These are phyloP conservation scores for Psilocybe cyanescens DNA, from an alignment of 768 basidiomycete species.

Conservation along the genomic window DNA sequence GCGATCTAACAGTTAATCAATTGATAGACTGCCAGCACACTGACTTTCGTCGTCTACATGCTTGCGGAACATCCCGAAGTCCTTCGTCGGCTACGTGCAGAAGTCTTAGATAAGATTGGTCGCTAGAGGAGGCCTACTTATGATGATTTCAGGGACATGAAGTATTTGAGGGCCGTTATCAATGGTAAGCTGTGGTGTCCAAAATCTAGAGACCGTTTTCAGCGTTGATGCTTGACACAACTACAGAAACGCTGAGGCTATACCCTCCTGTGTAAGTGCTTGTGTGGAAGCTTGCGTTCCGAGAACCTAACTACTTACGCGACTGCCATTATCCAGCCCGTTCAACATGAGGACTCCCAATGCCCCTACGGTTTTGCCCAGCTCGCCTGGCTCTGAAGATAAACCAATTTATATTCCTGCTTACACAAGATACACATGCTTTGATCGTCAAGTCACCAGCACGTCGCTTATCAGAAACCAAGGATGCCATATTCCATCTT, in stretches of 20 bases:
- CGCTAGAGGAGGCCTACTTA: slow-evolving; percentile 39
- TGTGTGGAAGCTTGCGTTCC: too few relatives aligned
- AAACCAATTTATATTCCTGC: slow-evolving; percentile 29
- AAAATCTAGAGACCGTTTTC: background rate
- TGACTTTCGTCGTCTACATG: slow-evolving; percentile 50
- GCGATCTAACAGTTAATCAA: too few relatives aligned
- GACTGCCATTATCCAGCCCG: background rate
- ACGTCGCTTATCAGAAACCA: slow-evolving; percentile 35
- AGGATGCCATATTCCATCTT: slow-evolving; percentile 42
- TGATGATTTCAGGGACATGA: slow-evolving; percentile 52
- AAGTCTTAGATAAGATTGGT: slow-evolving; percentile 44
- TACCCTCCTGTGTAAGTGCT: slow-evolving; percentile 35
- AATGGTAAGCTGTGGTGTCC: slow-evolving; percentile 39
- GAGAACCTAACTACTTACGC: too few relatives aligned
- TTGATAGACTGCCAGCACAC: slow-evolving; percentile 43
- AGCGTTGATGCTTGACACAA: background rate
- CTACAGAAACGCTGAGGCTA: slow-evolving; percentile 45
- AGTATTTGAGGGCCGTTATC: slow-evolving; percentile 34
- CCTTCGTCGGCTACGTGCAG: slow-evolving; percentile 39
- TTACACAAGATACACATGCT: slow-evolving; percentile 41
- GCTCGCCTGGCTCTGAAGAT: slow-evolving; percentile 14
- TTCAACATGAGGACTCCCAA: slow-evolving; percentile 15
- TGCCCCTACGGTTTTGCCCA: slow-evolving; percentile 18
- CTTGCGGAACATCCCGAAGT: slow-evolving; percentile 48
- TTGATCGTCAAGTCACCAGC: background rate